A percentile compares a stretch with the other conserved stretches of the same genome.
Conservation (phyloP, 441 rosid genomes). For the Euphorbia celastroides region DNA sequence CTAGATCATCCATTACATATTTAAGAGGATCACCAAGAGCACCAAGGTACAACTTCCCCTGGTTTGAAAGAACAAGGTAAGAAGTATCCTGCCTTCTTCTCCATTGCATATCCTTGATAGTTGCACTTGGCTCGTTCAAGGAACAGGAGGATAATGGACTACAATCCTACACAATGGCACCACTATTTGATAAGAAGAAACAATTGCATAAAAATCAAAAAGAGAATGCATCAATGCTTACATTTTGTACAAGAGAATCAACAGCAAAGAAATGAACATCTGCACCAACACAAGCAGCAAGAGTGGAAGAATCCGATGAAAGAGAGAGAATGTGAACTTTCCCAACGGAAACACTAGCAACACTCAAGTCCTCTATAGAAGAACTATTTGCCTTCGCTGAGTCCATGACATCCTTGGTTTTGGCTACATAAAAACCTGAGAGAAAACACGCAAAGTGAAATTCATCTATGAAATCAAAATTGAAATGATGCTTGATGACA, state of each 20-base stretch:
- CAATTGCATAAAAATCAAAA: background rate
- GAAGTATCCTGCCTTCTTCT: constrained; percentile 44
- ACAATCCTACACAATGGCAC: constrained; percentile 28
- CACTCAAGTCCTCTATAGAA: constrained; percentile 44
- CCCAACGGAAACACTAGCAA: constrained; percentile 55
- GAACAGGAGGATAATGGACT: constrained; percentile 45
- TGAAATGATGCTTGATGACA: background rate
- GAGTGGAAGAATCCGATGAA: constrained; percentile 55
- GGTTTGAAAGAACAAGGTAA: constrained; percentile 51
- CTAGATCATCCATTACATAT: constrained; percentile 56
- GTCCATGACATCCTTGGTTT: constrained; percentile 60
- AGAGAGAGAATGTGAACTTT: constrained; percentile 48
- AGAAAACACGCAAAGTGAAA: background rate
- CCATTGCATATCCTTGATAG: constrained; percentile 65
- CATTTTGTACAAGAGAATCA: constrained; percentile 54
- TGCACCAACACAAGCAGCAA: constrained; percentile 49
- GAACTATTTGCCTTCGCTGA: constrained; percentile 33
- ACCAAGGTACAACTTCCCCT: constrained; percentile 54
- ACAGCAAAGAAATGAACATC: constrained; percentile 53
- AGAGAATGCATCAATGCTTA: constrained; percentile 1
- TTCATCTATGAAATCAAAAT: background rate
- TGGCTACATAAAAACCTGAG: constrained; percentile 78
- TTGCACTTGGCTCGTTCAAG: constrained; percentile 40
- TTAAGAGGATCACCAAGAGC: constrained; percentile 36
- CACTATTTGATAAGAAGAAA: background rate